phyloP scores from a whole-genome alignment of 225 moss, liverwort and hornwort species.

The Physcomitrium patens region DNA sequence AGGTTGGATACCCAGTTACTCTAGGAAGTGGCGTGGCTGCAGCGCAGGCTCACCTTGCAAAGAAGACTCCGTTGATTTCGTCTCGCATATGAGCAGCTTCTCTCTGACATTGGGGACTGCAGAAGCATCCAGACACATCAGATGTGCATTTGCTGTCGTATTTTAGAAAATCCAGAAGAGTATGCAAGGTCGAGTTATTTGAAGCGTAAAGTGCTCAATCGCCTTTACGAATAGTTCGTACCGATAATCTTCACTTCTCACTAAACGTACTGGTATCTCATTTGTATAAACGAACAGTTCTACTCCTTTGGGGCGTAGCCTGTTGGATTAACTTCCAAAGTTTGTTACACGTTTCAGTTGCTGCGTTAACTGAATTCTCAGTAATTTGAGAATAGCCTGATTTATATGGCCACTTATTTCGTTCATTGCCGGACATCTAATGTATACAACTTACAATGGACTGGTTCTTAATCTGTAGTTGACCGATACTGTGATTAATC shows the following conservation, averaged over 20 bases:
- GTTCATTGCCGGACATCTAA: slow-evolving; percentile 1
- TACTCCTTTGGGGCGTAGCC: slow-evolving; percentile 2
- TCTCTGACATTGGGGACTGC: not conserved
- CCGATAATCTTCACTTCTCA: slow-evolving; percentile 7
- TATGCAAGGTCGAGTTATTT: slow-evolving; percentile 14
- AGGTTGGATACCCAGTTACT: slow-evolving; percentile 69
- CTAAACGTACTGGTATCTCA: slow-evolving; percentile 21
- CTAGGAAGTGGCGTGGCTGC: slow-evolving; percentile 90
- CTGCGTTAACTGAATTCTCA: slow-evolving; percentile 20
- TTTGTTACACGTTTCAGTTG: slow-evolving; percentile 31
- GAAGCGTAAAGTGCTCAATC: slow-evolving; percentile 36
- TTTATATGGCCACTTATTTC: slow-evolving; percentile 11
- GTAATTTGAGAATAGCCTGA: slow-evolving; percentile 15
- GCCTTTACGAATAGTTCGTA: slow-evolving; percentile 18
- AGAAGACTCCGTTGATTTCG: slow-evolving; percentile 74
- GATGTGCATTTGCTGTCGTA: not conserved
- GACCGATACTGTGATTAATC: no score
- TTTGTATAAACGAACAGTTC: slow-evolving; percentile 22
- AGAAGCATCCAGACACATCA: slow-evolving; percentile 5
- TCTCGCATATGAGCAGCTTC: slow-evolving; percentile 53
- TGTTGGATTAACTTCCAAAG: slow-evolving; percentile 7
- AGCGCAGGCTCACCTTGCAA: slow-evolving; percentile 64
- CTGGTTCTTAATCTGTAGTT: not conserved
- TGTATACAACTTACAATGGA: not conserved
- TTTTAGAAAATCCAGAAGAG: not conserved